Evolutionary conservation across 805 yeast genomes (phyloP), one percentile per base, ranked within the genome.

Genomic region (Ogataea nonfermentans): DNA sequence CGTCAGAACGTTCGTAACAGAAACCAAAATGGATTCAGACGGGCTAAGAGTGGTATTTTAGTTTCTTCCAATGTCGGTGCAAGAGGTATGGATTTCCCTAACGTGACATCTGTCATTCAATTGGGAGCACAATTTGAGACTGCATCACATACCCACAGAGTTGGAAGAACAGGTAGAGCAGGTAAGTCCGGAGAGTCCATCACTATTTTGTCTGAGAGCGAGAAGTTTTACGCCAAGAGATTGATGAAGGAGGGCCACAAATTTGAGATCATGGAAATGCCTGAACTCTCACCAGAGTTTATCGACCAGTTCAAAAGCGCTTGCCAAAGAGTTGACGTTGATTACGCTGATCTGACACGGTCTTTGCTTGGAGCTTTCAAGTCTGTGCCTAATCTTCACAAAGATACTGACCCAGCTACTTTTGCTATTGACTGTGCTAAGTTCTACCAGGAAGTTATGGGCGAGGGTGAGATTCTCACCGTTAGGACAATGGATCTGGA

Each of bases 151-250:
- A 79, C 89, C 43, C 98, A 91, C 66, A 82, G 95, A 63, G 82
- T 91, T 56, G 98, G 98, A 44, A 81, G 98, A 72, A 91, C 97
- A 11, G 98, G 95, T 29, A 79, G 98, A 66, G 95, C 90, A 40
- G 96, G 96, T 41, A 73, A 74, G 43, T 67, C 71, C 16, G 98
- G 98, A 47, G 69, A 73, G 34, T 85, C 96, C 4, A 62, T 77
- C 11, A 60, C 84, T 43, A 80, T 78, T 56, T 53, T 79, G 33
- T 68, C 83, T 22, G 61, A 71, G 46, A 62, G 66, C 34, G 95
- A 89, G 60, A 49, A 63, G 25, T 71, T 73, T 24, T 89, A 78
- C 59, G 62, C 78, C 27, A 61, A 64, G 27, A 64, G 67, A 2
- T 70, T 87, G 54, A 60, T 64, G 33, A 59, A 70, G 41, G 76